Evolutionary conservation across 2,329 filamentous ascomycete species (phyloP).

Genomic region (Cytospora schulzeri): DNA sequence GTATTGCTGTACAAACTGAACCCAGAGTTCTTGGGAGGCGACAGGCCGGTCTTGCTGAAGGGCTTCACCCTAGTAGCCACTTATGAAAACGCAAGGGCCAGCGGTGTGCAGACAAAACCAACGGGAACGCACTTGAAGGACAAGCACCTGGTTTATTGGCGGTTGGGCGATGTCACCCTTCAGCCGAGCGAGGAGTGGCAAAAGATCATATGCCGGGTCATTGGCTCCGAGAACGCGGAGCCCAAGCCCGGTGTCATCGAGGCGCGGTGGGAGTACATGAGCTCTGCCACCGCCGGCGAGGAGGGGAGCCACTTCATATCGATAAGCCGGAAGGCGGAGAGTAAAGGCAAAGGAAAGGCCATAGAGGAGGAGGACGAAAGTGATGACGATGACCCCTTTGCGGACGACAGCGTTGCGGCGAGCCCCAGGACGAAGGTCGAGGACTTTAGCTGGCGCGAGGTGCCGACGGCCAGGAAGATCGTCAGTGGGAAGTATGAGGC

Average conservation of each 20-base stretch:
- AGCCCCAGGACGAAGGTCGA: conserved; percentile 30
- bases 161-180: conserved; percentile 72
- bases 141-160: conserved; percentile 78
- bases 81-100: conserved; percentile 68
- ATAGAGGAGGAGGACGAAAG: conserved; percentile 40
- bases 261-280: conserved; percentile 71
- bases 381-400: conserved; percentile 68
- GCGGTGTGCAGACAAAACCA: conserved; percentile 75
- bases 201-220: conserved; percentile 82
- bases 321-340: conserved; percentile 56
- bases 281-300: conserved; percentile 31
- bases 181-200: conserved; percentile 55
- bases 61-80: conserved; percentile 76
- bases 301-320: conserved; percentile 61
- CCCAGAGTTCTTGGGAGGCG: conserved; percentile 55
- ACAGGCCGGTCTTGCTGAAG: conserved; percentile 51
- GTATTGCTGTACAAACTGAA: conserved; percentile 85
- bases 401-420: conserved; percentile 52
- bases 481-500: conserved; percentile 77
- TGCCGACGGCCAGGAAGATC: conserved; percentile 68
- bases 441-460: conserved; percentile 61
- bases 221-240: conserved; percentile 68
- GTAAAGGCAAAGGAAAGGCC: conserved; percentile 56
- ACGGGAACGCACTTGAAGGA: conserved; percentile 78
- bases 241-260: conserved; percentile 78